Base-by-base conservation (phyloP, 768 basidiomycete genomes). In the Psilocybe sp. region DNA sequence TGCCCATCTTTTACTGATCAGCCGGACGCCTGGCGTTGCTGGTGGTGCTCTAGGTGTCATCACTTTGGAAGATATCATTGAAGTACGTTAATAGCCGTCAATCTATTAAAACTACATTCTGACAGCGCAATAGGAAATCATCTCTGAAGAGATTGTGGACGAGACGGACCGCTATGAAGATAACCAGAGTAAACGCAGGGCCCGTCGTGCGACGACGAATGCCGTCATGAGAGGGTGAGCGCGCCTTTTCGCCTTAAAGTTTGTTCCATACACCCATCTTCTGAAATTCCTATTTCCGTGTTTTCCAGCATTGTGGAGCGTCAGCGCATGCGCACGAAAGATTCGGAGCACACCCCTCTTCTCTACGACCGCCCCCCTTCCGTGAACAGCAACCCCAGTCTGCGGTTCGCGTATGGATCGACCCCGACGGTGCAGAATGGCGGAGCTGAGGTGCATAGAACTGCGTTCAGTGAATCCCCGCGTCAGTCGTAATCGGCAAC, bases 111-210 rank as follows among this genome's bases (percentile, higher is more conserved):
- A 19, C 60, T 12, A 34, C n/a, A 41, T 11, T 33, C 28, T 6
- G 4, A 42, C 13, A 90, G 60, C 80, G 89, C 51, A 89, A 45
- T 87, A 90, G 80, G 94, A 96, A 77, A 97, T 98, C 54, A 89
- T 98, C 14, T 85, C 88, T 0, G 93, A 95, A 68, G 95, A 97
- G 66, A 96, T 97, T 47, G 87, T 96, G 18, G 94, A 96, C 60
- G 94, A 97, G 66, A 96, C 93, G 2, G 94, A 97, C 67, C 79
- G 84, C 28, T 95, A 87, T 58, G 85, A 88, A 55, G 90, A 92
- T 55, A 97, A 96, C 61, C 84, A 84, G 42, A 84, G 82, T 36
- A 95, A 93, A 62, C 76, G 74, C 47, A 71, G 74, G 11, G 92
- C 92, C 0, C 83, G 78, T 54, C 77, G 94, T 11, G 67, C 80